Conservation (phyloP, 352 stramenopile species). For the Phytophthora tentaculata region DNA sequence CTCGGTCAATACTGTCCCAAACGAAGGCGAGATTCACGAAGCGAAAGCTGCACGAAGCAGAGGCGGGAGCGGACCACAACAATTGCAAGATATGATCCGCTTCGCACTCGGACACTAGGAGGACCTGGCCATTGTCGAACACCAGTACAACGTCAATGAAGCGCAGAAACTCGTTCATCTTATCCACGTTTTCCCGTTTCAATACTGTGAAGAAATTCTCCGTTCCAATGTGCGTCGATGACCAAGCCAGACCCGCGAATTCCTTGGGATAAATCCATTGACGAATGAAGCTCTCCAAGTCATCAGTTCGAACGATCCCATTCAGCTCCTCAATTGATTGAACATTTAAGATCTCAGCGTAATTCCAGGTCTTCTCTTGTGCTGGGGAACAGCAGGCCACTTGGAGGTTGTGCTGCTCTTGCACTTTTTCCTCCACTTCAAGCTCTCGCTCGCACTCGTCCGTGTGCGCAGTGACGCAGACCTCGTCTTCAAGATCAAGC, state of each 20-base stretch:
- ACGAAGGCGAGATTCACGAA: slow-evolving; percentile 39
- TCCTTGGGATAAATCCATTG: slow-evolving; percentile 4
- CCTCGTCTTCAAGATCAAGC: slow-evolving; percentile 47
- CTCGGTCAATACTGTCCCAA: slow-evolving; percentile 17
- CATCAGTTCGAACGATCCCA: background rate
- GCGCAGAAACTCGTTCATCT: slow-evolving; percentile 35
- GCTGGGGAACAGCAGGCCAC: slow-evolving; percentile 2
- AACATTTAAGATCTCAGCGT: slow-evolving; percentile 16
- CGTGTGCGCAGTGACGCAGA: slow-evolving; percentile 47
- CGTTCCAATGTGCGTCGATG: slow-evolving; percentile 31
- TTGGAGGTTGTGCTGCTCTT: slow-evolving; percentile 34
- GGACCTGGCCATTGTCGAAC: slow-evolving; percentile 42
- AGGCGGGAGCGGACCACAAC: slow-evolving; percentile 21
- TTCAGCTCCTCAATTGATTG: slow-evolving; percentile 17
- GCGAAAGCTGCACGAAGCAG: slow-evolving; percentile 9
- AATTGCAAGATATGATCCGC: slow-evolving; percentile 42
- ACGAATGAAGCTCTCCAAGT: slow-evolving; percentile 10
- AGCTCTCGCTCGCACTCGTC: slow-evolving; percentile 67
- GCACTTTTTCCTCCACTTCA: slow-evolving; percentile 52
- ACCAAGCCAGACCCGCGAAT: slow-evolving; percentile 37
- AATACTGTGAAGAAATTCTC: slow-evolving; percentile 51
- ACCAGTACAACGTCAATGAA: slow-evolving; percentile 45
- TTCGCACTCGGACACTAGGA: slow-evolving; percentile 50
- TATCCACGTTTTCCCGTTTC: background rate
- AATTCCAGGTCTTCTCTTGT: slow-evolving; percentile 25